Evolutionary conservation across 2,329 filamentous ascomycete genomes (phyloP).

Genomic region (Venturia carpophila): DNA sequence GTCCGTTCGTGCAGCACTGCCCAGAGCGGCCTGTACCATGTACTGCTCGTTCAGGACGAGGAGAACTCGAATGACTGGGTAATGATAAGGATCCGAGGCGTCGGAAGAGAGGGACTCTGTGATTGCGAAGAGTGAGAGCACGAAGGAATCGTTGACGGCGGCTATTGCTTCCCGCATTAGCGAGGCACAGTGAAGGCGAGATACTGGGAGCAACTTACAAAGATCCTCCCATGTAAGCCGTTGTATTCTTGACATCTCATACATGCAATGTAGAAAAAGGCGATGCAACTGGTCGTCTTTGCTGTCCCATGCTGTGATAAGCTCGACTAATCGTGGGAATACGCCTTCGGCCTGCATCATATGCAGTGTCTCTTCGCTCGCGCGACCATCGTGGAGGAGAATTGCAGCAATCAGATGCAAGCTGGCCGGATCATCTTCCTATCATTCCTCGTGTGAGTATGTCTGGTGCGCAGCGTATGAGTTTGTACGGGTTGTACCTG

Average conservation of each 20-base stretch:
- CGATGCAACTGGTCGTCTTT: conserved; percentile 52
- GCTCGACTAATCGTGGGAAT: conserved; percentile 73
- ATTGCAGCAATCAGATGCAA: conserved; percentile 77
- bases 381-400: conserved; percentile 76
- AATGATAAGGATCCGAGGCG: conserved; percentile 87
- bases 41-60: conserved; percentile 97
- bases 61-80: conserved; percentile 88
- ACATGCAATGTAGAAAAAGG: conserved; percentile 77
- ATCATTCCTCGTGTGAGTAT: conserved; percentile 23
- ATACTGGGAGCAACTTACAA: conserved; percentile 42
- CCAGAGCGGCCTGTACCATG: conserved; percentile 58
- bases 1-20: conserved; percentile 30
- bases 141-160: conserved; percentile 65
- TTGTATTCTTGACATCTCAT: conserved; percentile 94
- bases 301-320: conserved; percentile 52
- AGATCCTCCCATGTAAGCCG: conserved; percentile 70
- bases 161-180: conserved; percentile 31
- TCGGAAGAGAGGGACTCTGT: conserved; percentile 86
- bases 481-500: conserved; percentile 46
- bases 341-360: conserved; percentile 81
- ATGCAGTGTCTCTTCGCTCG: conserved; percentile 69
- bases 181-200: neutral
- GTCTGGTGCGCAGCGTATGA: neutral
- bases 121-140: conserved; percentile 74
- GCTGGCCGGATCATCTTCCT: conserved; percentile 78